These are phyloP conservation scores for Quercus ilex DNA, from an alignment of 306 rosid genomes.

Conservation along the genomic window DNA sequence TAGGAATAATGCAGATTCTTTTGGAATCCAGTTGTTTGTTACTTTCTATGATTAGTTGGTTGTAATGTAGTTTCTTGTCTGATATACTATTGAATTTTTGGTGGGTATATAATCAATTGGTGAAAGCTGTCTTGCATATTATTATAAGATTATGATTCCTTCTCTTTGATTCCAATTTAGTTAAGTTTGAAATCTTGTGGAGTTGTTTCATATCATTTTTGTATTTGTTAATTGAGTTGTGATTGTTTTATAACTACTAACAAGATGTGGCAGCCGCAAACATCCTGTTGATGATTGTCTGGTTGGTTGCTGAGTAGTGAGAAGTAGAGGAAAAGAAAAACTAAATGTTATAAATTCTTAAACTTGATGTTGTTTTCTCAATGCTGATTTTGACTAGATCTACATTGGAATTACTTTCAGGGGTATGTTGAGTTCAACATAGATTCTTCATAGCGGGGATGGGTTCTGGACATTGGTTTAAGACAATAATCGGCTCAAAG, in stretches of 20 bases:
- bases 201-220: not conserved
- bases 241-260: not conserved
- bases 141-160: not conserved
- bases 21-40: not conserved
- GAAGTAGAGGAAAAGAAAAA: not conserved
- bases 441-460: conserved; percentile 35
- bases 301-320: conserved; percentile 1
- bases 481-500: conserved; percentile 56
- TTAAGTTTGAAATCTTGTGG: not conserved
- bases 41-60: not conserved
- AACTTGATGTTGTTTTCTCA: conserved; percentile 10
- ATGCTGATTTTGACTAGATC: conserved; percentile 28
- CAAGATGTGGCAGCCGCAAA: not conserved
- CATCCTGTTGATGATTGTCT: not conserved
- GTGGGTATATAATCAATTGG: not conserved
- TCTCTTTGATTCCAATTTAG: not conserved
- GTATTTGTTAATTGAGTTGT: not conserved
- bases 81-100: not conserved
- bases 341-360: not conserved
- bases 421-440: conserved; percentile 39
- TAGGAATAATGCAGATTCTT: not conserved
- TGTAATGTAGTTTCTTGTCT: not conserved
- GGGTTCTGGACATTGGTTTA: conserved; percentile 97
- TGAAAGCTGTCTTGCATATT: not conserved
- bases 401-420: conserved; percentile 22